A percentile compares a stretch with the other conserved stretches of the same genome.
Conservation (phyloP, 495 filamentous ascomycete species). For the Hamigera avellanea region DNA sequence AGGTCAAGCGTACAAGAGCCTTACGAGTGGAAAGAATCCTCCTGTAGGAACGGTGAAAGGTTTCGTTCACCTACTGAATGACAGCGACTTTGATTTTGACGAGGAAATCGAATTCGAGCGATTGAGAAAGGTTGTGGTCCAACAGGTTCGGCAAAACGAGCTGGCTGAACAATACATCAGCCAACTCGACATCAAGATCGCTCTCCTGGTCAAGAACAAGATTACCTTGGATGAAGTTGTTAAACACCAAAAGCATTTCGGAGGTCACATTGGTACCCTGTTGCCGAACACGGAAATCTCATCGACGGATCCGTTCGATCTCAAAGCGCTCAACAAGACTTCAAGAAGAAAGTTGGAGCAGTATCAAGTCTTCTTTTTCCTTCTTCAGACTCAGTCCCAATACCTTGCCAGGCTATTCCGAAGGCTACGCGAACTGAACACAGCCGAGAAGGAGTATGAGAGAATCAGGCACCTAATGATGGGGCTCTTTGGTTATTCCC, state of each 20-base stretch:
- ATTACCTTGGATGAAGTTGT: slow-evolving; percentile 98
- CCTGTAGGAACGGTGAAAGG: slow-evolving; percentile 94
- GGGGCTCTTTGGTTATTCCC: slow-evolving; percentile 93
- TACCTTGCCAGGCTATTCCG: slow-evolving; percentile 86
- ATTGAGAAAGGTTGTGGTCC: slow-evolving; percentile 84
- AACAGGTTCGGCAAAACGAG: slow-evolving; percentile 94
- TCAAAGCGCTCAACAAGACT: slow-evolving; percentile 94
- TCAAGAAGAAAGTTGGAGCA: slow-evolving; percentile 89
- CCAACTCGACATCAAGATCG: slow-evolving; percentile 97
- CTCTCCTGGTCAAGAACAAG: slow-evolving; percentile 96
- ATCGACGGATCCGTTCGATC: slow-evolving; percentile 85
- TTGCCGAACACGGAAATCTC: slow-evolving; percentile 78
- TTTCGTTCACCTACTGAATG: slow-evolving; percentile 94
- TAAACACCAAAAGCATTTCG: slow-evolving; percentile 92
- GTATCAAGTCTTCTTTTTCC: slow-evolving; percentile 97
- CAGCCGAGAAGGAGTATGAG: slow-evolving; percentile 84
- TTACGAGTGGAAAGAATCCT: slow-evolving; percentile 94
- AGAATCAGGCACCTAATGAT: slow-evolving; percentile 87
- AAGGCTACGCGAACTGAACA: slow-evolving; percentile 70
- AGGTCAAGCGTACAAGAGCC: slow-evolving; percentile 92
- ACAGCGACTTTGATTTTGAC: slow-evolving; percentile 98
- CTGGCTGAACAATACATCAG: slow-evolving; percentile 96
- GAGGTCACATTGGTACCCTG: slow-evolving; percentile 77
- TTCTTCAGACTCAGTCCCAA: slow-evolving; percentile 90
- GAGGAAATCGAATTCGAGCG: slow-evolving; percentile 95